Conservation (phyloP, 2,329 filamentous ascomycete genomes). For the Diaporthe citrichinensis region DNA sequence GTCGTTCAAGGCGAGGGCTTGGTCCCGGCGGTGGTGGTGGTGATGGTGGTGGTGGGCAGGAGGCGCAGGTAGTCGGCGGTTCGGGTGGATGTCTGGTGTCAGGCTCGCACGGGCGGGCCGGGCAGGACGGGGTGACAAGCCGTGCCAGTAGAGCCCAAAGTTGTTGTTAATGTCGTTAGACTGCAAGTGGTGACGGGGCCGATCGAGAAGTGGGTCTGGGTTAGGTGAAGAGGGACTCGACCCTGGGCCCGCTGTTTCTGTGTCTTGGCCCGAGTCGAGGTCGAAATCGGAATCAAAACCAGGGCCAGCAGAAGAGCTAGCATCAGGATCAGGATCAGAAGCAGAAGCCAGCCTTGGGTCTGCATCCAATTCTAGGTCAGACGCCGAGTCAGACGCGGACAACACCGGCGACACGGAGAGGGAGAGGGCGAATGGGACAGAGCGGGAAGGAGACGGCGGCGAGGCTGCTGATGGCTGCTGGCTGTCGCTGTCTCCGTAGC, state of each 20-base stretch:
- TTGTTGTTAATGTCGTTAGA: conserved; percentile 7
- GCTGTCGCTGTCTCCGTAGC: background rate
- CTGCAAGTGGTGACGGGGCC: conserved; percentile 24
- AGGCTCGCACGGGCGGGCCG: conserved; percentile 32
- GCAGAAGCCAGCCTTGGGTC: no score
- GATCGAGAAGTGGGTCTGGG: conserved; percentile 30
- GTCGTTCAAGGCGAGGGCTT: background rate
- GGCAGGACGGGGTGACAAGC: conserved; percentile 32
- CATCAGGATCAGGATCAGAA: background rate
- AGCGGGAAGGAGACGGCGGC: background rate
- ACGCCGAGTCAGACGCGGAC: background rate
- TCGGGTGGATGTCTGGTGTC: conserved; percentile 38
- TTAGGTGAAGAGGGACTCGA: conserved; percentile 27
- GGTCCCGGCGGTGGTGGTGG: background rate
- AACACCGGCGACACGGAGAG: background rate
- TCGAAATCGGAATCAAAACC: conserved; percentile 1
- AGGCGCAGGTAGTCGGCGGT: conserved; percentile 33
- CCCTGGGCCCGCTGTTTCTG: conserved; percentile 13
- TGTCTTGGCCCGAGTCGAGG: conserved; percentile 16
- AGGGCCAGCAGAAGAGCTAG: background rate
- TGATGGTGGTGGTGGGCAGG: background rate
- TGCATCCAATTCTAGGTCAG: no score
- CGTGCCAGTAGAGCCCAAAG: background rate
- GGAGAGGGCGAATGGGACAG: background rate
- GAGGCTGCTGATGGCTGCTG: background rate